phyloP scores from a whole-genome alignment of 176 grass and related monocot genomes.

The Miscanthus lutarioriparius region DNA sequence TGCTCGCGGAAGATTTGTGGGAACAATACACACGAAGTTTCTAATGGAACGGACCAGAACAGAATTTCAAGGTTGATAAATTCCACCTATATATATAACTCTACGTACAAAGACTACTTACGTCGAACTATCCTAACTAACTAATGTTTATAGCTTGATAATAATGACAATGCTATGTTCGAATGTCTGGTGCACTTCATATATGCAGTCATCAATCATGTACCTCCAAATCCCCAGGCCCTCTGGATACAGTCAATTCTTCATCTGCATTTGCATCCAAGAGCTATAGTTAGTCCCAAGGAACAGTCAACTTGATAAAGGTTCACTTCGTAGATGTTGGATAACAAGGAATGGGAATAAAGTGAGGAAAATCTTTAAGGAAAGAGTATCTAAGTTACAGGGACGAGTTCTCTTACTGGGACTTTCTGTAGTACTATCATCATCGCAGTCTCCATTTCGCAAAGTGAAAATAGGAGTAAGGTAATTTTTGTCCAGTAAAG shows the following conservation, averaged over 20 bases:
- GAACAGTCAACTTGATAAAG: neutral
- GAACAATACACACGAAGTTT: neutral
- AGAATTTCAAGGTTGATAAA: neutral
- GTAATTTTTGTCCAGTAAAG: constrained; percentile 76
- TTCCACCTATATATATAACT: neutral
- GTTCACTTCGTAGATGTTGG: neutral
- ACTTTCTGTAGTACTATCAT: constrained; percentile 32
- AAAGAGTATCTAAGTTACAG: neutral
- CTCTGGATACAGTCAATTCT: constrained; percentile 24
- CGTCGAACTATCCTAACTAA: neutral
- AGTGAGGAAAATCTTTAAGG: neutral
- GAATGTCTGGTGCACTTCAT: neutral
- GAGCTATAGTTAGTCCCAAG: neutral
- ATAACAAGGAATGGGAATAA: neutral
- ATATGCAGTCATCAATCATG: neutral
- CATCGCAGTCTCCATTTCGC: constrained; percentile 48
- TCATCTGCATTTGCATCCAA: constrained; percentile 26
- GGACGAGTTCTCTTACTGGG: constrained; percentile 38
- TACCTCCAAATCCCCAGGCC: constrained; percentile 8
- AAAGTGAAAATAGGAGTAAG: constrained; percentile 87
- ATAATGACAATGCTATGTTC: neutral
- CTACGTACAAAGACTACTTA: neutral
- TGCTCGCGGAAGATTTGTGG: neutral
- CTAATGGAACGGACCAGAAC: neutral
- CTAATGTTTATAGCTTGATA: neutral